A percentile compares a stretch with the other conserved stretches of the same genome.
These are phyloP conservation scores for Akanthomyces lecanii DNA, from an alignment of 2,329 filamentous ascomycete species.

Conservation along the genomic window DNA sequence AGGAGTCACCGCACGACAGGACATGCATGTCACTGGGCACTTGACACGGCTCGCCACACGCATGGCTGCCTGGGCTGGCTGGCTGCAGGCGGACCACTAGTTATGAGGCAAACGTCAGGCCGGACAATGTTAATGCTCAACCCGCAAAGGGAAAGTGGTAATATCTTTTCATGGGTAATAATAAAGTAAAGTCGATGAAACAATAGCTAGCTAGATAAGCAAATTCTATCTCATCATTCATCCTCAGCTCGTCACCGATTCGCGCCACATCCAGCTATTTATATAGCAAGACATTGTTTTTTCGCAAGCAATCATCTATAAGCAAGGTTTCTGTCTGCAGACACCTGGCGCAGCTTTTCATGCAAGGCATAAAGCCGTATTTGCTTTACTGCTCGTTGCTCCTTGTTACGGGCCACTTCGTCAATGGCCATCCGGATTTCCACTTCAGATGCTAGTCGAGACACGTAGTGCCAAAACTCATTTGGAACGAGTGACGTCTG, in stretches of 20 bases:
- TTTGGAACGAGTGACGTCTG: background rate
- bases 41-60: constrained; percentile 9
- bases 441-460: constrained; percentile 56
- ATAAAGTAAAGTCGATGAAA: background rate
- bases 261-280: background rate
- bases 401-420: constrained; percentile 44
- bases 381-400: constrained; percentile 20
- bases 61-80: constrained; percentile 12
- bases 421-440: constrained; percentile 62
- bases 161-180: background rate
- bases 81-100: constrained; percentile 8
- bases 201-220: background rate
- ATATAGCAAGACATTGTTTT: background rate
- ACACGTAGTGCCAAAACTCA: constrained; percentile 10
- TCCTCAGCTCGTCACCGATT: background rate
- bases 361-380: constrained; percentile 23
- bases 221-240: background rate
- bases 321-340: constrained; percentile 1
- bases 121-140: background rate
- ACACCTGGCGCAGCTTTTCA: constrained; percentile 21
- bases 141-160: background rate
- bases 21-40: constrained; percentile 8
- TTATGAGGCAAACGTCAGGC: constrained; percentile 7
- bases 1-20: constrained; percentile 4
- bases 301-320: constrained; percentile 4